phyloP scores from a whole-genome alignment of 2,329 filamentous ascomycete genomes.

The Penicillium sp. region DNA sequence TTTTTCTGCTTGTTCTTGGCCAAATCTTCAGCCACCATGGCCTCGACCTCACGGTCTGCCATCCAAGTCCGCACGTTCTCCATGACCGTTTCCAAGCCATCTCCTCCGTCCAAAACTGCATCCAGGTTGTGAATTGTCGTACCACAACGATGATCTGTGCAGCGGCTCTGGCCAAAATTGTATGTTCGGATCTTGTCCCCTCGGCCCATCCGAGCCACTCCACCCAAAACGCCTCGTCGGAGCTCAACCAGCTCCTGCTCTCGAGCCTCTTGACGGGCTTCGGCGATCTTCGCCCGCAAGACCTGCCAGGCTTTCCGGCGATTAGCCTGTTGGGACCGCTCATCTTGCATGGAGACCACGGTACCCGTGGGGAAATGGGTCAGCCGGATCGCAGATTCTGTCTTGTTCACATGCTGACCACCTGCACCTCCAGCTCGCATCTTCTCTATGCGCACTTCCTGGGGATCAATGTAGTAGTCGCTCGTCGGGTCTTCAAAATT shows the following conservation, averaged over 20 bases:
- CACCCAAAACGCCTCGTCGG: slow-evolving; percentile 74
- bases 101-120: slow-evolving; percentile 74
- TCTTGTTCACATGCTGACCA: slow-evolving; percentile 98
- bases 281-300: slow-evolving; percentile 77
- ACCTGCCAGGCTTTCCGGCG: slow-evolving; percentile 84
- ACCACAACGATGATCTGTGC: slow-evolving; percentile 84
- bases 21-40: slow-evolving; percentile 65
- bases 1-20: slow-evolving; percentile 31
- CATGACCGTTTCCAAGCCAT: slow-evolving; percentile 73
- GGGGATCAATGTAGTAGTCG: slow-evolving; percentile 84
- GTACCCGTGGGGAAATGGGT: slow-evolving; percentile 87
- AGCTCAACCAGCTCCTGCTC: slow-evolving; percentile 77
- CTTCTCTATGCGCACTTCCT: slow-evolving; percentile 80
- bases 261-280: slow-evolving; percentile 74
- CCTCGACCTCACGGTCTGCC: slow-evolving; percentile 70
- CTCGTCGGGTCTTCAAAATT: slow-evolving; percentile 81
- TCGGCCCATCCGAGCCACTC: slow-evolving; percentile 76
- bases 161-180: slow-evolving; percentile 75
- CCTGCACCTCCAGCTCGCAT: slow-evolving; percentile 92
- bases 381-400: slow-evolving; percentile 89
- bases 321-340: slow-evolving; percentile 85
- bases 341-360: slow-evolving; percentile 89
- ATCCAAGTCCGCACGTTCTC: slow-evolving; percentile 76
- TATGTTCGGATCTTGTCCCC: slow-evolving; percentile 95
- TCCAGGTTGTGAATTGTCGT: slow-evolving; percentile 77